Evolutionary conservation across 2,329 filamentous ascomycete species (phyloP).

Genomic region (Dactylellina sp.): DNA sequence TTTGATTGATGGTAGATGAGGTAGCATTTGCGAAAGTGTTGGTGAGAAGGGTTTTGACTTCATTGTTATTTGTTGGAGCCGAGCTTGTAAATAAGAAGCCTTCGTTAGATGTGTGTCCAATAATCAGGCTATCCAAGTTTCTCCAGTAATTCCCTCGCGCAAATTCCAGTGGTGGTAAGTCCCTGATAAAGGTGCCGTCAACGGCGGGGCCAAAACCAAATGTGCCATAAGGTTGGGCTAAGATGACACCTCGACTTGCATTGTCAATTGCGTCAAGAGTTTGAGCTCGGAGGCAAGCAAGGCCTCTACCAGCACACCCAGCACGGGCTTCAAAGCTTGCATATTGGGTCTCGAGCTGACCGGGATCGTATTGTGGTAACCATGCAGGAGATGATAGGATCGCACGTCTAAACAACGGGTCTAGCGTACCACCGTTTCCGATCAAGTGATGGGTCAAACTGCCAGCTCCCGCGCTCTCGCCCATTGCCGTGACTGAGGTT

Average conservation of each 20-base stretch:
- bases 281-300: slow-evolving; percentile 62
- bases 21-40: slow-evolving; percentile 60
- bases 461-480: slow-evolving; percentile 68
- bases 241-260: slow-evolving; percentile 61
- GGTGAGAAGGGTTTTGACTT: slow-evolving; percentile 56
- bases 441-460: slow-evolving; percentile 68
- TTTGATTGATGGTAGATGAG: slow-evolving; percentile 19
- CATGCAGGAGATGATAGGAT: slow-evolving; percentile 62
- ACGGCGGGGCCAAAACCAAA: slow-evolving; percentile 62
- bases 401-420: slow-evolving; percentile 65
- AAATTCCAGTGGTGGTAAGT: slow-evolving; percentile 62
- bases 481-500: slow-evolving; percentile 66
- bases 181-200: slow-evolving; percentile 62
- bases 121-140: slow-evolving; percentile 61
- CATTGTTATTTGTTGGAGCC: slow-evolving; percentile 56
- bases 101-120: slow-evolving; percentile 63
- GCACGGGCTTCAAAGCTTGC: slow-evolving; percentile 58
- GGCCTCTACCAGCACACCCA: slow-evolving; percentile 62
- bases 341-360: slow-evolving; percentile 54
- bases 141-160: slow-evolving; percentile 62
- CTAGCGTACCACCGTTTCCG: slow-evolving; percentile 64
- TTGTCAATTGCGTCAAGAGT: slow-evolving; percentile 58
- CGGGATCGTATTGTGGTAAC: slow-evolving; percentile 57
- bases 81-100: slow-evolving; percentile 61
- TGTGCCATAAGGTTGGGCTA: slow-evolving; percentile 59